phyloP scores from a whole-genome alignment of 1,139 yeast genomes.

The Suhomyces kunorum region DNA sequence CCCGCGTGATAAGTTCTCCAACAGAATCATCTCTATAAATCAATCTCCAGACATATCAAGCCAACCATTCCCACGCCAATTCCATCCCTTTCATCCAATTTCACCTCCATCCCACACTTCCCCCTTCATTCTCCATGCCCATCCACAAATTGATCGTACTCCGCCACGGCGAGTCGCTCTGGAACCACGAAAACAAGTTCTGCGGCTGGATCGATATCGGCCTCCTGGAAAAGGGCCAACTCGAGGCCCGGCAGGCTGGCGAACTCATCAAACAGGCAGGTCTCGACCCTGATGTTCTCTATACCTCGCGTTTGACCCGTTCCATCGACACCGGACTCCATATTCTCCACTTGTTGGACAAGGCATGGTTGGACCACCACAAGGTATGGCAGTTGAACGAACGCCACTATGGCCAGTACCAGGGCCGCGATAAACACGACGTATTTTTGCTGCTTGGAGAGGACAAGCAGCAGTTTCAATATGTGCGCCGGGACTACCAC shows the following conservation, averaged over 20 bases:
- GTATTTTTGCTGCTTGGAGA: conserved; percentile 56
- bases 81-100: neutral
- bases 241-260: conserved; percentile 65
- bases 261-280: conserved; percentile 42
- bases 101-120: neutral
- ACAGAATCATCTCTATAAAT: too few relatives aligned
- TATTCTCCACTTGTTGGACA: conserved; percentile 49
- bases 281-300: conserved; percentile 56
- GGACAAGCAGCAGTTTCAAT: conserved; percentile 60
- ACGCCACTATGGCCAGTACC: conserved; percentile 76
- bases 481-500: conserved; percentile 63
- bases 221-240: conserved; percentile 58
- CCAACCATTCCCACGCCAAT: neutral
- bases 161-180: conserved; percentile 76
- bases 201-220: conserved; percentile 86
- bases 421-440: conserved; percentile 63
- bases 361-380: conserved; percentile 49
- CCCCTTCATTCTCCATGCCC: conserved; percentile 5
- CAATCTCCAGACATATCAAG: neutral
- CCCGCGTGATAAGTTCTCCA: too few relatives aligned
- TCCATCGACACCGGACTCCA: conserved; percentile 68
- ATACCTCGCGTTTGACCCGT: conserved; percentile 65
- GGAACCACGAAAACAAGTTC: conserved; percentile 69
- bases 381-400: conserved; percentile 76
- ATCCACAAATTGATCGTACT: conserved; percentile 50